These are phyloP conservation scores for Falciphora oryzae DNA, from an alignment of 2,329 filamentous ascomycete species.

Conservation along the genomic window DNA sequence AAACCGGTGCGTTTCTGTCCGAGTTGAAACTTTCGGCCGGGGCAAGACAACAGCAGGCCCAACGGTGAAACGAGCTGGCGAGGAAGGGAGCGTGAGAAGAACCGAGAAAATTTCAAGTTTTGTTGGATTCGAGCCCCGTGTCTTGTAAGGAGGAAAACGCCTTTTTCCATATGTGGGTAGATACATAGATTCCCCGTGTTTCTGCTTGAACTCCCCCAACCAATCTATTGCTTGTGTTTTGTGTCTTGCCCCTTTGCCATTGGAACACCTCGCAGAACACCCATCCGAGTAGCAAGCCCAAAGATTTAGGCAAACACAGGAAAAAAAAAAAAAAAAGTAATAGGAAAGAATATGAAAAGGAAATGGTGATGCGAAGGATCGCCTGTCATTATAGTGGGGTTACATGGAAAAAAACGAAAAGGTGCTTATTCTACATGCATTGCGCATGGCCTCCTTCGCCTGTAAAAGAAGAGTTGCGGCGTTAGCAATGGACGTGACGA, in stretches of 20 bases:
- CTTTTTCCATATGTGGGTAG: too few relatives aligned
- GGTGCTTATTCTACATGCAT: constrained; percentile 12
- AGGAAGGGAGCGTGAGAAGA: neutral
- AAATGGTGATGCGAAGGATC: neutral
- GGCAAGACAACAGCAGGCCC: too few relatives aligned
- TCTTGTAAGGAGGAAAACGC: neutral
- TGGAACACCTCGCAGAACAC: neutral
- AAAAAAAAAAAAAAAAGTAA: neutral
- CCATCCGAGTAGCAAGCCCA: neutral
- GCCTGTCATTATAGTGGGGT: neutral
- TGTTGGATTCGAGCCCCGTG: neutral
- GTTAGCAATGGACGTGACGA: neutral
- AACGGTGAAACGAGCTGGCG: neutral
- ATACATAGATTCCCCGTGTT: neutral
- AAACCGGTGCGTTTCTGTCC: too few relatives aligned
- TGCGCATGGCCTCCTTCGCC: constrained; percentile 12
- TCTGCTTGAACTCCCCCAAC: neutral
- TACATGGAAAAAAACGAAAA: constrained; percentile 4
- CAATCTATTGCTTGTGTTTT: neutral
- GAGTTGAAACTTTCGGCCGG: neutral
- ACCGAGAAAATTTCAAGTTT: neutral
- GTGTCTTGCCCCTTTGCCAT: neutral
- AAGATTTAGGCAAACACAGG: neutral
- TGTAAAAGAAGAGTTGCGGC: neutral
- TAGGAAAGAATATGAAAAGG: neutral